Evolutionary conservation across 2,329 filamentous ascomycete genomes (phyloP), one percentile per base, ranked within the genome.

Genomic region (Penicillium aurantiogriseum): DNA sequence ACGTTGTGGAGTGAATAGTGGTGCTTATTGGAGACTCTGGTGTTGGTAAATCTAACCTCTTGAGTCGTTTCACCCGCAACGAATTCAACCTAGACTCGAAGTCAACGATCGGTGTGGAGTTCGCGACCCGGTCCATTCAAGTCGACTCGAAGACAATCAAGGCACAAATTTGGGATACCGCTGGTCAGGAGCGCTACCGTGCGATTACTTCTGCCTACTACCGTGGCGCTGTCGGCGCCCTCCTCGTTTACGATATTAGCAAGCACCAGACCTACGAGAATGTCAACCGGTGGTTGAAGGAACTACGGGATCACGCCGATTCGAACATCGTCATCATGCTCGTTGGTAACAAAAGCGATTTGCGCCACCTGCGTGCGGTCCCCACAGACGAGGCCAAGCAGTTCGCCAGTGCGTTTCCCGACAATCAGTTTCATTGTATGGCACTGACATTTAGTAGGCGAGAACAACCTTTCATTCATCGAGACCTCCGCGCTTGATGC

Each of bases 71-170:
- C 86, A 97, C 94, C 71, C 92, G 94, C 77, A 97, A 99, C 80
- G 94, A 99, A 81, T 99, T 99, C 89, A 97, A 97, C 81, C 86
- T 97, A 67, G 94, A 99, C 81, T 96, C 93, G 78, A 97, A 99
- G 87, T 97, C 94, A 64, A 99, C 94, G 70, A 99, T 99, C 80
- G 94, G 94, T 72, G 94, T 99, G 78, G 94, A 99, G 81, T 99
- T 99, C 77, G 94, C 95, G 71, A 99, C 94, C 69, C 88, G 94
- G 65, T 97, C 92, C 68, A 99, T 99, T 76, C 93, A 97, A 80
- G 94, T 99, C 73, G 94, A 99, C 80, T 90, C 90, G 74, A 99
- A 99, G 86, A 99, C 94, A 64, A 99, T 99, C 87, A 99, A 99
- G 85, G 94, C 94, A 70, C 94, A 99, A 83, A 99, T 99, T 73